A percentile compares a stretch with the other conserved stretches of the same genome.
These are phyloP conservation scores for Juglanconis sp. DNA, from an alignment of 2,329 filamentous ascomycete genomes.

Conservation along the genomic window DNA sequence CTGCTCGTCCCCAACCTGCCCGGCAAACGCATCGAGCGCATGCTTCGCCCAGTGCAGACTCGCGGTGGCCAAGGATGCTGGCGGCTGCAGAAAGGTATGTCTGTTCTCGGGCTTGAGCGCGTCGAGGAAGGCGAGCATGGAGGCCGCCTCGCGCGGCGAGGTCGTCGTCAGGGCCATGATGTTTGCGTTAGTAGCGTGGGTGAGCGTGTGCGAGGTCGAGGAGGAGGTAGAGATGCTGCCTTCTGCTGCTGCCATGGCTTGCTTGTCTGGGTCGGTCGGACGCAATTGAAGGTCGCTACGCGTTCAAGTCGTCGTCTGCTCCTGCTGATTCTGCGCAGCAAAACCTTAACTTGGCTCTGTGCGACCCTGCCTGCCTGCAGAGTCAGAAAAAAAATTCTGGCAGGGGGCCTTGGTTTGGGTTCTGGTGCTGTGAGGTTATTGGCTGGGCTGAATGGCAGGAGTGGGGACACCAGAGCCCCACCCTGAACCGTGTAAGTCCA, in stretches of 20 bases:
- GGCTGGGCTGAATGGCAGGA: background rate
- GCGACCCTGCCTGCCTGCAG: background rate
- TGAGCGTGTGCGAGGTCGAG: conserved; percentile 63
- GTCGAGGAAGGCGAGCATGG: conserved; percentile 51
- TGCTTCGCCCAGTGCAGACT: conserved; percentile 75
- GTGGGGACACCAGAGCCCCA: background rate
- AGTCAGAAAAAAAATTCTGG: conserved; percentile 6
- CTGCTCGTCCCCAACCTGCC: conserved; percentile 70
- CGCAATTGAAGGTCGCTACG: background rate
- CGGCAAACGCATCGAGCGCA: conserved; percentile 75
- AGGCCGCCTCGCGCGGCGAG: conserved; percentile 31
- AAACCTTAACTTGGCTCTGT: background rate
- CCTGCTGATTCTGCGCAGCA: background rate
- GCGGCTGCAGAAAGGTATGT: conserved; percentile 75
- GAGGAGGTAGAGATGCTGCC: conserved; percentile 56
- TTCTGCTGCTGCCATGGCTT: conserved; percentile 29
- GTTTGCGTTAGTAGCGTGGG: conserved; percentile 38
- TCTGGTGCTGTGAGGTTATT: background rate
- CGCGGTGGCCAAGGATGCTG: conserved; percentile 61
- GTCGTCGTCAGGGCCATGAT: conserved; percentile 34
- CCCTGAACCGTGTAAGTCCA: too few species aligned
- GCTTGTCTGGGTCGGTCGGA: background rate
- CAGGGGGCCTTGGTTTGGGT: too few species aligned
- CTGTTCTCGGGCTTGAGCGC: conserved; percentile 58
- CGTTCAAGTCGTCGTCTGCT: background rate